Evolutionary conservation across 2,329 filamentous ascomycete species (phyloP).

Genomic region (Diplodia seriata): DNA sequence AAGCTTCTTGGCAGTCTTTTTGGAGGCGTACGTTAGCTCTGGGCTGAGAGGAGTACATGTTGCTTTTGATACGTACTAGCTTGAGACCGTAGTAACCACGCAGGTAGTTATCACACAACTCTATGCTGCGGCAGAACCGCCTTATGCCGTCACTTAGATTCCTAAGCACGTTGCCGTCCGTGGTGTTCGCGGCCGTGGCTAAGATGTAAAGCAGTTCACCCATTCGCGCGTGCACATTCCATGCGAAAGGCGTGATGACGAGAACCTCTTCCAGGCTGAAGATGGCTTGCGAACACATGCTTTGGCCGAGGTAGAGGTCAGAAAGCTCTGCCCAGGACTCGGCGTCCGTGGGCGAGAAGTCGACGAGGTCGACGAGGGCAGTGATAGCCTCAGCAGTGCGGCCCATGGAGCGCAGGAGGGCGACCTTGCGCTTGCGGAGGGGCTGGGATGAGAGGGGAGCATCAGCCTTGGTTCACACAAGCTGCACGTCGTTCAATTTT

Average conservation of each 20-base stretch:
- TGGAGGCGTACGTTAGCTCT: conserved; percentile 1
- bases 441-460: conserved; percentile 60
- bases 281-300: conserved; percentile 80
- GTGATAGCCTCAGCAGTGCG: conserved; percentile 74
- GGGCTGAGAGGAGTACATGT: background rate
- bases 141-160: conserved; percentile 76
- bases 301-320: conserved; percentile 82
- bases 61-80: conserved; percentile 62
- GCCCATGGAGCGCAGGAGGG: conserved; percentile 77
- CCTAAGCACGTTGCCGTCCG: conserved; percentile 49
- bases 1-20: conserved; percentile 34
- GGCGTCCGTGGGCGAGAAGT: conserved; percentile 85
- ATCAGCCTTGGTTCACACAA: conserved; percentile 38
- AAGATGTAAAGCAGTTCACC: conserved; percentile 84
- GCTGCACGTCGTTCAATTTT: too few species aligned
- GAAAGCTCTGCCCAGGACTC: conserved; percentile 94
- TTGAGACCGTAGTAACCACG: conserved; percentile 93
- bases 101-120: conserved; percentile 91
- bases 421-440: conserved; percentile 82
- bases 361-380: conserved; percentile 75
- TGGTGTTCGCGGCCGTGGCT: conserved; percentile 45
- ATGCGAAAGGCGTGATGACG: conserved; percentile 85
- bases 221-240: conserved; percentile 91
- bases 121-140: conserved; percentile 87
- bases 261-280: conserved; percentile 91